Evolutionary conservation across 768 basidiomycete species (phyloP).

Genomic region (Fomitopsis pulvina): DNA sequence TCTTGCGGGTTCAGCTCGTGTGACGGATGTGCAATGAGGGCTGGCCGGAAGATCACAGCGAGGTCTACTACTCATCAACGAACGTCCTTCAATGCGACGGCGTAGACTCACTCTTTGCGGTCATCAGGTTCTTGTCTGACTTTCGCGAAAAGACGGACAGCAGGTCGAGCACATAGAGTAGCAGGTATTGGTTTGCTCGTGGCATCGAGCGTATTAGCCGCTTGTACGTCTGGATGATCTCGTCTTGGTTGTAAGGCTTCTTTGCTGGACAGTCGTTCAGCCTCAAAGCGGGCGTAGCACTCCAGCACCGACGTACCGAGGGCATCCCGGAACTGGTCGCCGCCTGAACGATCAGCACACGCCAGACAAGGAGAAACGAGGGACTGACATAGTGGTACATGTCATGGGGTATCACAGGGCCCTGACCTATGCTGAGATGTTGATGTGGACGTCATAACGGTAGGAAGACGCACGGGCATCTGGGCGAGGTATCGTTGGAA

Average conservation of each 20-base stretch:
- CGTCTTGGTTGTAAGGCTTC: slow-evolving; percentile 60
- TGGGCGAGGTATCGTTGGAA: slow-evolving; percentile 93
- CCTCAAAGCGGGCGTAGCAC: background rate
- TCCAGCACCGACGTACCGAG: slow-evolving; percentile 45
- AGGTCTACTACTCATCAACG: slow-evolving; percentile 51
- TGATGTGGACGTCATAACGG: background rate
- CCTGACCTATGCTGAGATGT: slow-evolving; percentile 38
- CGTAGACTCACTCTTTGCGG: slow-evolving; percentile 67
- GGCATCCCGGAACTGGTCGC: slow-evolving; percentile 66
- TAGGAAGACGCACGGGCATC: slow-evolving; percentile 72
- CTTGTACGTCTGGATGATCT: slow-evolving; percentile 76
- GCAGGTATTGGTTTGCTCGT: slow-evolving; percentile 87
- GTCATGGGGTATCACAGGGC: slow-evolving; percentile 89
- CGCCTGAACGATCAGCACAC: background rate
- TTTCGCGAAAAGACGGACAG: slow-evolving; percentile 92
- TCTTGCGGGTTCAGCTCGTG: slow-evolving; percentile 85
- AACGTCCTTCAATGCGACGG: background rate
- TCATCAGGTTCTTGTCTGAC: slow-evolving; percentile 92
- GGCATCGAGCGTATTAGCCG: slow-evolving; percentile 80
- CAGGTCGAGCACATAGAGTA: slow-evolving; percentile 94
- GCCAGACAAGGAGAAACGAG: slow-evolving; percentile 8
- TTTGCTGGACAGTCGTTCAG: slow-evolving; percentile 41
- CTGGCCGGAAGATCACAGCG: slow-evolving; percentile 95
- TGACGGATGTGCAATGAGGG: slow-evolving; percentile 80
- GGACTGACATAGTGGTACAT: slow-evolving; percentile 79